A percentile compares a stretch with the other conserved stretches of the same genome.
Conservation (phyloP, 768 basidiomycete species). For the Erythrobasidium yunnanense region DNA sequence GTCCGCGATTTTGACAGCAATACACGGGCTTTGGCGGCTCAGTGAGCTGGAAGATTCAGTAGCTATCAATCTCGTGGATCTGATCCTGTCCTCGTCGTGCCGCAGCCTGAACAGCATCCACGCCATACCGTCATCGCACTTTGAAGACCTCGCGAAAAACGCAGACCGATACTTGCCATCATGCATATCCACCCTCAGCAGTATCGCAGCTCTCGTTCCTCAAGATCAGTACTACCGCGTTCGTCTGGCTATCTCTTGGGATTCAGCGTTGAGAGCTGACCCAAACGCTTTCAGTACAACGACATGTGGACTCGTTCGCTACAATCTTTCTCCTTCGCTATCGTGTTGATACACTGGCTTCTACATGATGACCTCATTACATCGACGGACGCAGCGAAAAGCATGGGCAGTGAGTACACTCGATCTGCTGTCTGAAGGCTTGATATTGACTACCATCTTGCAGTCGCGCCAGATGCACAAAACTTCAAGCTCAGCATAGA, state of each 20-base stretch:
- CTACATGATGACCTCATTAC: slow-evolving; percentile 40
- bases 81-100: neutral
- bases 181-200: slow-evolving; percentile 19
- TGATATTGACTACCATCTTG: neutral
- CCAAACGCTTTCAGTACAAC: slow-evolving; percentile 28
- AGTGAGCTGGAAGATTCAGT: neutral
- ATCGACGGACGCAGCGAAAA: slow-evolving; percentile 21
- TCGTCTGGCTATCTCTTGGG: neutral
- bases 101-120: slow-evolving; percentile 23
- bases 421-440: neutral
- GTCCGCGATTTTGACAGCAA: slow-evolving; percentile 31
- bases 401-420: slow-evolving; percentile 41
- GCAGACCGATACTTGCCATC: slow-evolving; percentile 30
- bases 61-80: neutral
- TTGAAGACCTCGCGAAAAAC: slow-evolving; percentile 28
- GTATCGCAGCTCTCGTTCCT: slow-evolving; percentile 40
- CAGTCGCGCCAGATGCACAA: slow-evolving; percentile 40
- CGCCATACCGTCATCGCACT: slow-evolving; percentile 1
- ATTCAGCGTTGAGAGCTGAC: neutral
- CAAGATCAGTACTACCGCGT: slow-evolving; percentile 41
- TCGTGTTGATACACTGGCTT: slow-evolving; percentile 41
- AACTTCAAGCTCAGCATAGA: slow-evolving; percentile 43
- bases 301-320: slow-evolving; percentile 27
- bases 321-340: slow-evolving; percentile 38
- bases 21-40: slow-evolving; percentile 25